Evolutionary conservation across 768 basidiomycete species (phyloP), one percentile per base, ranked within the genome.

Genomic region (Rhodotorula graminis): DNA sequence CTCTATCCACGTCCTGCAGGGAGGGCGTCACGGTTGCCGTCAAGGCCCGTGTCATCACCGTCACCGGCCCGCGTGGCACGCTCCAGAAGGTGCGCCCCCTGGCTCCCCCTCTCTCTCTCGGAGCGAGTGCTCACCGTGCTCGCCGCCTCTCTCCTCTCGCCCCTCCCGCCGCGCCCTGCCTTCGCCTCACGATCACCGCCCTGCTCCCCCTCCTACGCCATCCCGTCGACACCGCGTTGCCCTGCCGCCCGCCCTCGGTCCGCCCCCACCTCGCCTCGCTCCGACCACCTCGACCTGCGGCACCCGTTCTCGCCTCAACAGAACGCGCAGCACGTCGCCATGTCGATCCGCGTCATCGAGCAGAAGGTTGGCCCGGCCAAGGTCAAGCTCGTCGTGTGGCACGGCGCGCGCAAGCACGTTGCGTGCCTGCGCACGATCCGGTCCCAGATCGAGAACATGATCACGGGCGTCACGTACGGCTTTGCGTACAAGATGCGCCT

Each of bases 401-500:
- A 97, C 84, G 96, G 92, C 73, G 90, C 88, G 75, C 89, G 96
- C 81, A 99, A 99, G 85, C 96, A 99, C 81, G 91, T 98, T 79
- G 96, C 96, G 69, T 97, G 94, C 85, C 85, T 99, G 76, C 88
- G 94, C 77, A 99, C 96, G 50, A 92, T 99, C 83, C 89, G 88
- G 82, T 93, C 90, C 77, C 82, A 95, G 79, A 95, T 99, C 79
- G 88, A 87, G 83, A 99, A 99, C 86, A 93, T 99, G 93, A 87
- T 98, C 82, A 92, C 84, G 75, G 96, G 96, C 75, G 96, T 99
- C 74, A 97, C 93, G 63, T 92, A 94, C 88, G 96, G 96, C 74
- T 99, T 98, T 88, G 88, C 88, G 79, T 99, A 99, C 88, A 99
- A 98, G 89, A 97, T 99, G 95, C 92, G 94, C 78, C 87, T 93